A percentile compares a stretch with the other conserved stretches of the same genome.
phyloP scores from a whole-genome alignment of 1,284 basidiomycete species.

The Sphagnurus paluster region DNA sequence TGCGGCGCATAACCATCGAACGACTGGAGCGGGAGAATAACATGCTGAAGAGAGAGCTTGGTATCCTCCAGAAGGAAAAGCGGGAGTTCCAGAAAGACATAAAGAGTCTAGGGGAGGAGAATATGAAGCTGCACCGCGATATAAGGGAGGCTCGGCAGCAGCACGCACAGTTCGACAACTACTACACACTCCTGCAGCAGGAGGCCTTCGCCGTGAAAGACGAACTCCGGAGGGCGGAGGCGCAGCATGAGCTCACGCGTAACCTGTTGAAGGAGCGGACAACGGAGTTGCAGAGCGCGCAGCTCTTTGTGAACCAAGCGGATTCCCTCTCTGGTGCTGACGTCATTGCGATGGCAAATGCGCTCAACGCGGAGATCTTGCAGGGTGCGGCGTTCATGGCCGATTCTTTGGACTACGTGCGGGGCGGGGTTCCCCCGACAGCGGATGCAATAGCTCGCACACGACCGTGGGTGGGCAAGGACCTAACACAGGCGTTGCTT shows the following conservation, averaged over 20 bases:
- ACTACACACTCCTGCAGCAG: slow-evolving; percentile 1
- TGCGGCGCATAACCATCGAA: too few species aligned
- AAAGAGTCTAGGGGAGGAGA: too few species aligned
- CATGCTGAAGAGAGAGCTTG: too few species aligned
- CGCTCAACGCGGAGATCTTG: slow-evolving; percentile 27
- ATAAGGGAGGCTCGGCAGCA: too few species aligned
- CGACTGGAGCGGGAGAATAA: too few species aligned
- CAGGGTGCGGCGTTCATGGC: slow-evolving; percentile 27
- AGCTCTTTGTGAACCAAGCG: slow-evolving; percentile 14
- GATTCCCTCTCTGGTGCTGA: slow-evolving; percentile 23
- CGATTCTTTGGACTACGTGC: slow-evolving; percentile 15
- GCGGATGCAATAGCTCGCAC: neutral
- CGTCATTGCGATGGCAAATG: slow-evolving; percentile 23
- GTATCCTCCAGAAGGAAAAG: too few species aligned
- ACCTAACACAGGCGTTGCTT: neutral
- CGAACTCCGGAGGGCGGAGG: slow-evolving; percentile 5
- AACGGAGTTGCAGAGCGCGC: slow-evolving; percentile 14
- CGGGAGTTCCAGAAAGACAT: too few species aligned
- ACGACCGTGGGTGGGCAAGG: neutral
- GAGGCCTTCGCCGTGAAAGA: slow-evolving; percentile 3
- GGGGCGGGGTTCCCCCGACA: neutral
- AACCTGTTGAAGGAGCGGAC: slow-evolving; percentile 9
- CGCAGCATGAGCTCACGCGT: neutral
- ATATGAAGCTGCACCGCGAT: too few species aligned
- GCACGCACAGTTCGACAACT: neutral